phyloP scores from a whole-genome alignment of 148 eudicot species.

The Arbutus unedo region DNA sequence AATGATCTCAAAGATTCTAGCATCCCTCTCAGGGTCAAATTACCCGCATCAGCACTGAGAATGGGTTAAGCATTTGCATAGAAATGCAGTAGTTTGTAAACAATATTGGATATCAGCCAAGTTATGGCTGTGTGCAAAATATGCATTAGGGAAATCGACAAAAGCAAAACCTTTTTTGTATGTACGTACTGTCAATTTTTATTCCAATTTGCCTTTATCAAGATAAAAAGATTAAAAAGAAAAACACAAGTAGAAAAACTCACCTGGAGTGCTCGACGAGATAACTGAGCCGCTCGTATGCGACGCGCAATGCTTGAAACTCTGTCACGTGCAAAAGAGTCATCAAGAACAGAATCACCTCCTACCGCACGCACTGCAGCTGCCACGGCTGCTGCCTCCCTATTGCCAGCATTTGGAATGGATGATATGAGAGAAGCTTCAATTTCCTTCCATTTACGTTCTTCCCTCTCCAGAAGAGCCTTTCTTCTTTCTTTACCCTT shows the following conservation, averaged over 20 bases:
- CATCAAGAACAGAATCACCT: conserved; percentile 95
- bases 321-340: conserved; percentile 95
- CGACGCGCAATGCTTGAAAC: conserved; percentile 87
- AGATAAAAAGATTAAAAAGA: neutral
- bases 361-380: conserved; percentile 99
- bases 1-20: neutral
- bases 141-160: neutral
- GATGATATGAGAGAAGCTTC: conserved; percentile 97
- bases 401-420: conserved; percentile 94
- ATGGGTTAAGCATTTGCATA: neutral
- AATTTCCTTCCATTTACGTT: conserved; percentile 98
- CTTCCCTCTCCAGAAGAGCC: conserved; percentile 94
- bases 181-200: neutral
- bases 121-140: neutral
- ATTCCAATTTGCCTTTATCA: neutral
- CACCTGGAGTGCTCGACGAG: conserved; percentile 92
- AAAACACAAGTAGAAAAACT: conserved; percentile 7
- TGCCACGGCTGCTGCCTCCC: conserved; percentile 98
- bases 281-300: conserved; percentile 81
- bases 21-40: neutral
- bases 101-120: neutral
- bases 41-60: neutral
- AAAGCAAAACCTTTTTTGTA: neutral
- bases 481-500: conserved; percentile 99
- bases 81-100: neutral